Base-by-base conservation (phyloP, 1,284 basidiomycete genomes). In the Irpex sp. region DNA sequence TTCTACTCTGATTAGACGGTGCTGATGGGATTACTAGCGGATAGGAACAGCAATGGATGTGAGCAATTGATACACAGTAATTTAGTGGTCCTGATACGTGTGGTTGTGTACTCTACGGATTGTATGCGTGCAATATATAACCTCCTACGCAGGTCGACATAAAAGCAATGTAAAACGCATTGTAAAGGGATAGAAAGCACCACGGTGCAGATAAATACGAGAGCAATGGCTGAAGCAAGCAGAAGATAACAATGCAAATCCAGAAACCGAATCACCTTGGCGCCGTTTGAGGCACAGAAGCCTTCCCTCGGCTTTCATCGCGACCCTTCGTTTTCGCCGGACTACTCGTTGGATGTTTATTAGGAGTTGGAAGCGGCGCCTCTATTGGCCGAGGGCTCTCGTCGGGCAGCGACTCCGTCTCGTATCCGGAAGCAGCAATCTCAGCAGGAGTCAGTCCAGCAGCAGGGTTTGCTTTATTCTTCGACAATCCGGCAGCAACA, bases 401-500 rank as follows among this genome's bases (percentile, higher is more conserved):
- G 15, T 55, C 53, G 11, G 53, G 11, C 13, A 51, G 50, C 9
- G 26, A 31, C 26, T 31, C 53, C 9, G 33, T 36, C 13, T 55
- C 53, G 7, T 55, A 19, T 36, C 26, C 53, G 15, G 33, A 9
- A 13, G 53, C 11, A 15, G 53, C 53, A 26, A 21, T 11, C 7
- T 8, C 26, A 55, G 57, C 37, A 37, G 61, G 31, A 6, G 31
- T 33, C 31, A 33, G 31, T 33, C 31, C 31, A 33, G 56, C 11
- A 9, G 54, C 77, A 63, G 62, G 19, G 59, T 69, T 58, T 65
- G 64, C 67, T 63, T 43, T 69, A 68, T 71, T 77, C 61, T 67
- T 70, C 59, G 67, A 77, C 43, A 68, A 63, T 73, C 64, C 71
- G 56, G 68, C 62, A 43, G 66, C 69, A 49, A 71, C 72, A 57